Evolutionary conservation across 768 basidiomycete genomes (phyloP), one percentile per base, ranked within the genome.

Genomic region (Psilocybe tampanensis): DNA sequence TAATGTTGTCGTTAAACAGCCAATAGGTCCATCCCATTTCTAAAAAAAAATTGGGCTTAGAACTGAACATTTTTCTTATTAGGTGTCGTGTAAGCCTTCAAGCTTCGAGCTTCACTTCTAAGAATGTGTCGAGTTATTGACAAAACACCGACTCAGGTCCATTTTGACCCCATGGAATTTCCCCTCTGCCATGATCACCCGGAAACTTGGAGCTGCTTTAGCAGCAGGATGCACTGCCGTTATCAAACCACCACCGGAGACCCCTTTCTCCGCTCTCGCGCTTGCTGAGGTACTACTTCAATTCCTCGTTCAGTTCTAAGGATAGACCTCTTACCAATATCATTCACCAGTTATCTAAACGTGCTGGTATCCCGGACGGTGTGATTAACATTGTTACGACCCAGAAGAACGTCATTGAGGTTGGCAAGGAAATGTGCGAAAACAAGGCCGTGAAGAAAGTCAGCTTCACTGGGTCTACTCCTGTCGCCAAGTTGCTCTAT

Each of bases 181-280:
- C 76, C 95, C 95, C 2, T 93, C 90, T 22, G 92, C 94, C 0
- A 95, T 95, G 93, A 90, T 94, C 19, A 90, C 90, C 0, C 88
- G 94, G n/a, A 95, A 95, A 71, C 76, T 94, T 15, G 92, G 86
- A 23, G 85, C 93, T 24, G 94, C 92, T 21, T 82, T 98, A 15
- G 96, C 95, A 1, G 94, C 94, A 15, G 97, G 97, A n/a, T 98
- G 96, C 69, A 97, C 96, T 0, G 82, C 88, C 0, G 95, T 99
- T 45, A 87, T 98, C 71, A 98, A 98, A 65, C 95, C 95, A 1
- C 89, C 97, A 0, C 84, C 94, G 0, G 97, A 99, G 72, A 94
- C 97, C 0, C 97, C 97, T 1, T 97, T 93, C 75, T 94, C 93
- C 26, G 86, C 88, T 8, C 82, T 98, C 11, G 97, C 96, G 4